Conservation (phyloP, 2,329 filamentous ascomycete species). For the Pezicula radicicola region DNA sequence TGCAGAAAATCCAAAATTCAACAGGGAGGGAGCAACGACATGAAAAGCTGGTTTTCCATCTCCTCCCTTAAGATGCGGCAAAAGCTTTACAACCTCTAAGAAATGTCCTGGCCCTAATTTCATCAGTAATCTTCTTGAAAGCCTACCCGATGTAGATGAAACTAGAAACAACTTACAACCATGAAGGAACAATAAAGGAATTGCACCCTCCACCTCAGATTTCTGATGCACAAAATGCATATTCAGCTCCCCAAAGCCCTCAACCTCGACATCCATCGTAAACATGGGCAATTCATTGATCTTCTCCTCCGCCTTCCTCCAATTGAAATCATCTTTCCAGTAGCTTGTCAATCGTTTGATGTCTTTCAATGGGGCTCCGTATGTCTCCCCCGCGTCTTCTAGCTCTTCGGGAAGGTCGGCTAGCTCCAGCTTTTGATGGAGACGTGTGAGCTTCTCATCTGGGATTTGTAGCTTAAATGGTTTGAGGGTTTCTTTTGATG, state of each 20-base stretch:
- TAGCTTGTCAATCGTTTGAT: slow-evolving; percentile 7
- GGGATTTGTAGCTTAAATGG: too few relatives aligned
- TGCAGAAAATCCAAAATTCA: slow-evolving; percentile 47
- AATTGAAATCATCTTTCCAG: slow-evolving; percentile 20
- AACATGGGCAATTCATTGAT: slow-evolving; percentile 24
- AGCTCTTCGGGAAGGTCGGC: slow-evolving; percentile 26
- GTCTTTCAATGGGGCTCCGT: slow-evolving; percentile 6
- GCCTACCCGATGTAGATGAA: not conserved
- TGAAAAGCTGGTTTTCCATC: slow-evolving; percentile 2
- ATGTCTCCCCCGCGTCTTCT: slow-evolving; percentile 12
- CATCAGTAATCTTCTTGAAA: too few relatives aligned
- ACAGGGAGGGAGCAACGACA: slow-evolving; percentile 53
- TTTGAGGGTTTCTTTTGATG: too few relatives aligned
- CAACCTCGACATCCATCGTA: slow-evolving; percentile 40
- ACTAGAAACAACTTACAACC: slow-evolving; percentile 44
- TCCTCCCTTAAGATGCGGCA: slow-evolving; percentile 35
- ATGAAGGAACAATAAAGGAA: slow-evolving; percentile 67
- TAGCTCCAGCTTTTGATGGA: slow-evolving; percentile 28
- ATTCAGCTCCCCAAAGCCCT: slow-evolving; percentile 55
- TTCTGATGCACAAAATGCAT: slow-evolving; percentile 64
- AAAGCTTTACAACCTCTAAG: slow-evolving; percentile 60
- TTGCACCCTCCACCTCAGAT: slow-evolving; percentile 45
- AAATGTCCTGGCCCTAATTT: slow-evolving; percentile 59
- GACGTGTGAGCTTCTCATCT: slow-evolving; percentile 16
- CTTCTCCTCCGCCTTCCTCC: slow-evolving; percentile 16